Evolutionary conservation across 2,329 filamentous ascomycete species (phyloP).

Genomic region (Aspergillus ruber): DNA sequence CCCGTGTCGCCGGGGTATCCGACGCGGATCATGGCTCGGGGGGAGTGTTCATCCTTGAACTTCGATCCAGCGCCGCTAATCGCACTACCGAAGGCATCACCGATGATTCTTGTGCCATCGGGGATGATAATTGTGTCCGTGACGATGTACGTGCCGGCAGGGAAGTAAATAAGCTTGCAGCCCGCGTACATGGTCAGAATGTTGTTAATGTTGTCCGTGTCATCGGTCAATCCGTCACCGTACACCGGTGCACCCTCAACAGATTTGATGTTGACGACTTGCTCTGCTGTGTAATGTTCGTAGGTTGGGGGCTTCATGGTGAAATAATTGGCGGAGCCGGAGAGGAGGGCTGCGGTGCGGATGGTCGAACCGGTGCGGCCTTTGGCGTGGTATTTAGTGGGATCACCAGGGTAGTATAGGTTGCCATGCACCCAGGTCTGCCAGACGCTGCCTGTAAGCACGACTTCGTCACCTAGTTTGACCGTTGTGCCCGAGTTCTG

Average conservation of each 20-base stretch:
- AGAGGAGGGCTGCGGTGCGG: constrained; percentile 24
- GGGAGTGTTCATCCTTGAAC: constrained; percentile 39
- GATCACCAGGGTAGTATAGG: constrained; percentile 16
- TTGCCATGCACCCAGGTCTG: constrained; percentile 31
- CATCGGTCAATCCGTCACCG: constrained; percentile 38
- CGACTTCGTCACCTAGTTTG: constrained; percentile 15
- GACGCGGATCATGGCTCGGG: constrained; percentile 45
- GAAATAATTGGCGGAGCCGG: constrained; percentile 32
- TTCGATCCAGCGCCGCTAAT: constrained; percentile 44
- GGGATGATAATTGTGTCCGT: constrained; percentile 44
- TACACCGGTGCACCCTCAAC: constrained; percentile 35
- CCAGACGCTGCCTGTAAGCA: constrained; percentile 13
- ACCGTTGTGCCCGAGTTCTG: constrained; percentile 23
- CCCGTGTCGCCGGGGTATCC: constrained; percentile 46
- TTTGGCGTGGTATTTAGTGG: constrained; percentile 16
- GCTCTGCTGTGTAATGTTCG: constrained; percentile 32
- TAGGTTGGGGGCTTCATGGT: constrained; percentile 40
- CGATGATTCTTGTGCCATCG: constrained; percentile 45
- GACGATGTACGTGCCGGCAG: constrained; percentile 49
- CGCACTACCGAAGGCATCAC: constrained; percentile 46
- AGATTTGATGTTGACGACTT: constrained; percentile 44
- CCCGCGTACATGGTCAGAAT: constrained; percentile 28
- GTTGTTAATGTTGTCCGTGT: constrained; percentile 31
- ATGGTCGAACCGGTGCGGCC: constrained; percentile 22
- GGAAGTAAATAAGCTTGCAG: constrained; percentile 50